Percentiles rank a stretch among this genome's conserved stretches.
Evolutionary conservation across 1,139 yeast genomes (phyloP).

Genomic region (Yamadazyma kanchanaburiensis): DNA sequence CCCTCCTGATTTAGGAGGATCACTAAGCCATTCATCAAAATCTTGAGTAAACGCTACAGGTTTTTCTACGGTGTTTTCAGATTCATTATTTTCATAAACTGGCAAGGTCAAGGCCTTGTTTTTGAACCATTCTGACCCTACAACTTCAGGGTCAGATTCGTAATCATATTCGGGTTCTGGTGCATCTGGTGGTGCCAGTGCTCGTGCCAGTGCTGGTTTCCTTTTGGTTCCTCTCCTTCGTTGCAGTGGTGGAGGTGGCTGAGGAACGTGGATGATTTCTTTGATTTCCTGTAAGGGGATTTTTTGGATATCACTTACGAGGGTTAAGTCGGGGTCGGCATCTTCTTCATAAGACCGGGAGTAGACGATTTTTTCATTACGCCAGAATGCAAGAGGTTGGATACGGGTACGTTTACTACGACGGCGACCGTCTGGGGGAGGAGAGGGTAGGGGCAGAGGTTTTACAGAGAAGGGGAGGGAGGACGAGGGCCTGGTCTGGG

Average conservation of each 20-base stretch:
- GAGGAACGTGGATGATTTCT: slow-evolving; percentile 54
- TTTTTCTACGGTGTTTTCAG: slow-evolving; percentile 40
- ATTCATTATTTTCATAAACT: slow-evolving; percentile 52
- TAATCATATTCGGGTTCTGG: slow-evolving; percentile 20
- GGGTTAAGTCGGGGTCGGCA: slow-evolving; percentile 32
- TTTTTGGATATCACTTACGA: slow-evolving; percentile 30
- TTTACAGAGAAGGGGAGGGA: slow-evolving; percentile 11
- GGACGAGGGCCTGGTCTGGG: slow-evolving; percentile 5
- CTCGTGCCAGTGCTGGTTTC: slow-evolving; percentile 9
- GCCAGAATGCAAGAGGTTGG: slow-evolving; percentile 82
- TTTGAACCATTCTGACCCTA: slow-evolving; percentile 57
- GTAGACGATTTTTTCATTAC: slow-evolving; percentile 73
- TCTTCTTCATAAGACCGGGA: slow-evolving; percentile 44
- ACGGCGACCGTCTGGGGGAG: slow-evolving; percentile 44
- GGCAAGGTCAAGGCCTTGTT: slow-evolving; percentile 45
- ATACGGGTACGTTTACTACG: slow-evolving; percentile 63
- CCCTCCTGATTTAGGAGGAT: slow-evolving; percentile 27
- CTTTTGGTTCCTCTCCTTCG: background rate
- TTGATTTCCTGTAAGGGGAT: slow-evolving; percentile 58
- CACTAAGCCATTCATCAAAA: slow-evolving; percentile 44
- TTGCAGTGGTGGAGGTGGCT: slow-evolving; percentile 9
- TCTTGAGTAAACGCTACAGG: slow-evolving; percentile 68
- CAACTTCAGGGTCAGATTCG: slow-evolving; percentile 40
- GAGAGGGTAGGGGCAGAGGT: slow-evolving; percentile 42
- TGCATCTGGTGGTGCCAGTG: slow-evolving; percentile 12